Evolutionary conservation across 148 eudicot species (phyloP).

Genomic region (Pouteria glomerata): DNA sequence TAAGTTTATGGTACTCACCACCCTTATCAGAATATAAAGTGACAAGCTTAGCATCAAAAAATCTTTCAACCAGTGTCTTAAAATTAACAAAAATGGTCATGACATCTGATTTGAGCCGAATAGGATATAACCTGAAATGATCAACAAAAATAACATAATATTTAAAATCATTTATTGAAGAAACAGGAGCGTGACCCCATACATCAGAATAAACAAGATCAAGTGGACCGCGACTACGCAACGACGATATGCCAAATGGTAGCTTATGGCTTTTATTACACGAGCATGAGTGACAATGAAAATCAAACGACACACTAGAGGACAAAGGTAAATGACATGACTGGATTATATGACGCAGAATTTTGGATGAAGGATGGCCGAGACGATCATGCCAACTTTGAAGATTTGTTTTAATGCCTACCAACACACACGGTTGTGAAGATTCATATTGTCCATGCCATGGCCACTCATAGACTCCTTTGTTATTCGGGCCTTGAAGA

Average conservation of each 20-base stretch:
- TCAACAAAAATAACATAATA: constrained; percentile 12
- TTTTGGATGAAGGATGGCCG: too few species aligned
- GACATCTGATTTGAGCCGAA: not conserved
- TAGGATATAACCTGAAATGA: not conserved
- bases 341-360: too few species aligned
- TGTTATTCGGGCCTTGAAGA: not conserved
- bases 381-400: too few species aligned
- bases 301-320: too few species aligned
- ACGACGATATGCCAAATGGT: not conserved
- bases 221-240: not conserved
- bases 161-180: not conserved
- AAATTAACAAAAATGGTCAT: not conserved
- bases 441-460: too few species aligned
- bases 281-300: not conserved
- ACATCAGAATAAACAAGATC: not conserved
- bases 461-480: not conserved
- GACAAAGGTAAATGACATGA: too few species aligned
- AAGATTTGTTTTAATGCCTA: too few species aligned
- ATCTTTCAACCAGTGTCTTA: not conserved
- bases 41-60: not conserved
- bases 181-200: not conserved
- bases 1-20: not conserved
- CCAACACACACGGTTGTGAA: too few species aligned
- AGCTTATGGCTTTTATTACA: not conserved
- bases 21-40: not conserved